Percentiles rank a stretch among this genome's conserved stretches.
phyloP scores from a whole-genome alignment of 2,329 filamentous ascomycete genomes.

The Emergomyces orientalis region DNA sequence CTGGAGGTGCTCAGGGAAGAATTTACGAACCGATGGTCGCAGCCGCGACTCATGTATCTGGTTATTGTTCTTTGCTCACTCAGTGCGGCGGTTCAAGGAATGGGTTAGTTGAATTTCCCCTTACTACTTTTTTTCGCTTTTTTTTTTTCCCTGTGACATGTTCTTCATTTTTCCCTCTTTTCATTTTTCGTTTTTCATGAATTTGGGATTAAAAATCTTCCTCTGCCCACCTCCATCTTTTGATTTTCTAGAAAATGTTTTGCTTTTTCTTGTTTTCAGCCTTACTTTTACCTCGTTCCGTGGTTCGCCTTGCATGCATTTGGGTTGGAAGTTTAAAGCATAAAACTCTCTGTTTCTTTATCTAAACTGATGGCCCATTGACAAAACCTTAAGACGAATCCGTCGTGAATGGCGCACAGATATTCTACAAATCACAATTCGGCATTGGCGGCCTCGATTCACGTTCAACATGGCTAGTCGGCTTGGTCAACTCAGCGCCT shows the following conservation, averaged over 20 bases:
- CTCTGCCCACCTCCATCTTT: neutral
- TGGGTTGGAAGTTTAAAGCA: neutral
- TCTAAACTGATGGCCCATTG: conserved; percentile 14
- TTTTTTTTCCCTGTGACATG: no score
- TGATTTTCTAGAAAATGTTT: neutral
- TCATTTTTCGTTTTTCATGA: neutral
- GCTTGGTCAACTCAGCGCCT: conserved; percentile 50
- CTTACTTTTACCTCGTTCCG: neutral
- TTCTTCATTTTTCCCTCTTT: neutral
- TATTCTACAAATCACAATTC: conserved; percentile 55
- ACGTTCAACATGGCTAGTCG: conserved; percentile 50
- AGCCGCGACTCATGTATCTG: conserved; percentile 56
- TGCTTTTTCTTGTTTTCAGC: neutral
- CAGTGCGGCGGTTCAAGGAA: conserved; percentile 61
- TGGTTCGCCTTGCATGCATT: neutral
- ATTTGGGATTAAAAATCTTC: neutral
- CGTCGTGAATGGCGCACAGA: conserved; percentile 59
- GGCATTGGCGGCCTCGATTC: conserved; percentile 45
- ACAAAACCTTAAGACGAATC: conserved; percentile 49
- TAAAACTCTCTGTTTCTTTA: neutral
- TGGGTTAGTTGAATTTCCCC: conserved; percentile 37
- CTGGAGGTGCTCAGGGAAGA: conserved; percentile 50
- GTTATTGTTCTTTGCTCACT: conserved; percentile 58
- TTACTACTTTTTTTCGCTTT: neutral
- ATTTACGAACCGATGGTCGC: conserved; percentile 57